Evolutionary conservation across 768 basidiomycete species (phyloP), one percentile per base, ranked within the genome.

Genomic region (Tulasnella sp.): DNA sequence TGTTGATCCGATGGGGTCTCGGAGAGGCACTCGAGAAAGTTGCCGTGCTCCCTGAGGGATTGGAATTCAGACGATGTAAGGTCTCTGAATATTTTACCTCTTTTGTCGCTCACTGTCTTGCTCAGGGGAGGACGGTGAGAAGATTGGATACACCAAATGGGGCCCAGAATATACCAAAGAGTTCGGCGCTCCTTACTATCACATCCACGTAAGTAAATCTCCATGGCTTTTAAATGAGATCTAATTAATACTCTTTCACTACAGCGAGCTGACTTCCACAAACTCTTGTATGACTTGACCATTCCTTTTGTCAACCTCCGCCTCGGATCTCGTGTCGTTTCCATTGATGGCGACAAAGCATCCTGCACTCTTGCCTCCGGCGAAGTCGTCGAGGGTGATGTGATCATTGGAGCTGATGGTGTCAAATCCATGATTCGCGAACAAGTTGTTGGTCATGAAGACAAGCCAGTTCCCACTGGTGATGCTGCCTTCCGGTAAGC

Each of bases 1-100:
- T 75, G 8, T 62, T 77, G 45, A 64, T 70, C 31, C 65, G 72
- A 53, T 81, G 78, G 78, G 77, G 73, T 12, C 66, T 76, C 1
- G 69, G 65, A 20, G 68, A 72, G 15, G 59, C 64, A 5, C 61
- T 80, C 41, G 62, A 63, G 5, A 63, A 67, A 41, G 37, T 69
- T 2, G 62, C 62, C 0, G 70, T 74, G 22, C 58, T 64, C 32
- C 74, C 74, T 0, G 60, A 63, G 3, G 65, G 63, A 1, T 57
- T 73, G 22, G 62, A 65, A 0, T 64, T 75, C 47, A 64, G 69
- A 29, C 61, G 72, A 63, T 77, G 58, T 58, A 27, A 53, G 57
- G 47, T n/a, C n/a, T n/a, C n/a, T 48, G 10, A 7, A 35, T 24
- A 5, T 28, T 8, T 9, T 5, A 33, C 16, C 12, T 24, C 22